Evolutionary conservation across 1,284 basidiomycete genomes (phyloP).

Genomic region (Porogramme epimiltina): DNA sequence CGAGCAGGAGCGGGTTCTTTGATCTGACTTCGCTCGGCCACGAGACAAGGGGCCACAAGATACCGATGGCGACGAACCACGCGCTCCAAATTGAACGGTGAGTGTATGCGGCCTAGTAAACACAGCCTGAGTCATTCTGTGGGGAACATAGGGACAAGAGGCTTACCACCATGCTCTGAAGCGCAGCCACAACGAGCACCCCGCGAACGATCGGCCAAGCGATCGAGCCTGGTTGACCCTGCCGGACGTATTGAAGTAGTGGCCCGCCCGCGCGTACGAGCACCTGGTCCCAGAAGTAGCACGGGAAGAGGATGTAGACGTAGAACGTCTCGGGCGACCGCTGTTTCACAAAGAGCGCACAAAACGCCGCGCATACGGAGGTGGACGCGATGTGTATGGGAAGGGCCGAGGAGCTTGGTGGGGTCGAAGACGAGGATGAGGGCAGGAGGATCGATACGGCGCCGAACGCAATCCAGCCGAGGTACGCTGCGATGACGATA

Average conservation of each 20-base stretch:
- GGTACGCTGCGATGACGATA: constrained; percentile 75
- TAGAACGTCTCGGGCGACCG: constrained; percentile 76
- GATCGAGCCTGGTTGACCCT: constrained; percentile 3
- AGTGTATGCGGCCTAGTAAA: constrained; percentile 64
- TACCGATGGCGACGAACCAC: constrained; percentile 65
- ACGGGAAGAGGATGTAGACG: constrained; percentile 75
- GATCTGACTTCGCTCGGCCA: constrained; percentile 43
- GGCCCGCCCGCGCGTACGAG: constrained; percentile 27
- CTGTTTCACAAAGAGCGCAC: constrained; percentile 62
- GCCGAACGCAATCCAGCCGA: constrained; percentile 76
- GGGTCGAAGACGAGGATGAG: background rate
- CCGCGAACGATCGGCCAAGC: constrained; percentile 27
- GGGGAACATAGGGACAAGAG: background rate
- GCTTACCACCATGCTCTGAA: constrained; percentile 73
- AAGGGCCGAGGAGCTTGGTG: background rate
- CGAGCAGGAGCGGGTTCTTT: constrained; percentile 33
- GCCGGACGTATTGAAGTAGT: constrained; percentile 17
- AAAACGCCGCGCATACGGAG: constrained; percentile 41
- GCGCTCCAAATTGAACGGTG: constrained; percentile 74
- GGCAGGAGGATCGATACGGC: constrained; percentile 52
- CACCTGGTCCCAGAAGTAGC: constrained; percentile 71
- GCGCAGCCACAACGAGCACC: constrained; percentile 40
- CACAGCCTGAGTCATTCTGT: background rate
- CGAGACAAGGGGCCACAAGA: constrained; percentile 63
- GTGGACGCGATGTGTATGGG: constrained; percentile 30